Percentiles rank a stretch among this genome's conserved stretches.
phyloP scores from a whole-genome alignment of 441 rosid genomes.

The Syzygium malaccense region DNA sequence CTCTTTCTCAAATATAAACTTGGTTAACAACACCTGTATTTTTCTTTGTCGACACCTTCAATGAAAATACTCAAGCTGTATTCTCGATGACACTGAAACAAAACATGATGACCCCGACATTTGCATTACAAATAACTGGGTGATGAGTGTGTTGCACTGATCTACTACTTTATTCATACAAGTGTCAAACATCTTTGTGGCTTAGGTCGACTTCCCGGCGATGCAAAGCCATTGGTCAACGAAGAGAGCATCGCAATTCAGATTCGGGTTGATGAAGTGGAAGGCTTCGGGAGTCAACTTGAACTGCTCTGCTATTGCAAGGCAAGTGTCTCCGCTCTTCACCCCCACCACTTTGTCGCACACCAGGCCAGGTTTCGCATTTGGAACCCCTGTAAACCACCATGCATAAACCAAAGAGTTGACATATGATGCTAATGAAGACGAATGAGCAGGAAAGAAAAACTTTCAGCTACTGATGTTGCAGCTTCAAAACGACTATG shows the following conservation, averaged over 20 bases:
- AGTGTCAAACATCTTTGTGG: background rate
- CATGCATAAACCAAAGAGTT: background rate
- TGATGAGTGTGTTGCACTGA: background rate
- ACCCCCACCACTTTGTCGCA: background rate
- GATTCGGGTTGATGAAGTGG: background rate
- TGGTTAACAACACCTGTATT: too few species aligned
- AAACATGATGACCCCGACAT: background rate
- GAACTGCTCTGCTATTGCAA: background rate
- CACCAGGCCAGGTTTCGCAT: background rate
- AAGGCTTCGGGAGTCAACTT: background rate
- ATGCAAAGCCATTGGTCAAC: background rate
- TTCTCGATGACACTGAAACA: background rate
- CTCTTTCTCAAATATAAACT: too few species aligned
- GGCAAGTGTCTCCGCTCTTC: background rate
- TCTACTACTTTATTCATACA: background rate
- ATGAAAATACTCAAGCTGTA: background rate
- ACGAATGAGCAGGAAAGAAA: background rate
- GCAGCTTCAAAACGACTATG: too few species aligned
- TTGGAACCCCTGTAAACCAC: background rate
- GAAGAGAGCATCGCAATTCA: background rate
- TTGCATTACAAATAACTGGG: background rate
- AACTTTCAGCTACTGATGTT: background rate
- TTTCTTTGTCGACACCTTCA: background rate
- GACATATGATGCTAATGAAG: too few species aligned
- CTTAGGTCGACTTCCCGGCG: background rate